Evolutionary conservation across 176 grass and related monocot genomes (phyloP).

Genomic region (Metroxylon sagu): DNA sequence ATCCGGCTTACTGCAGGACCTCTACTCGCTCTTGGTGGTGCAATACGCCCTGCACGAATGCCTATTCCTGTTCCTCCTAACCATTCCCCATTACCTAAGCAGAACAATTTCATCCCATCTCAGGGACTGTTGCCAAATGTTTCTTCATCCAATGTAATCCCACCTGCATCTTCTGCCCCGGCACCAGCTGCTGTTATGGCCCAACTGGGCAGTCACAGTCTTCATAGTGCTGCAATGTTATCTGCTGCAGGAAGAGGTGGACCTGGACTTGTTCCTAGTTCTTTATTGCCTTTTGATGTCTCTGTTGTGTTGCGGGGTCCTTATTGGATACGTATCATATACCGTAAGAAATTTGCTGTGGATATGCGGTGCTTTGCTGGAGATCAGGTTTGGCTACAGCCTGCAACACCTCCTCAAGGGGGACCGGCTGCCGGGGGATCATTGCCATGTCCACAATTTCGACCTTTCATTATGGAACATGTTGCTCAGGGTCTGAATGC

Average conservation of each 20-base stretch:
- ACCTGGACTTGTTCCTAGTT: conserved; percentile 97
- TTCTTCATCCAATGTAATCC: conserved; percentile 50
- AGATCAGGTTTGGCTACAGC: conserved; percentile 99
- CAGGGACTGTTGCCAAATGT: conserved; percentile 43
- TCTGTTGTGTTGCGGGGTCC: conserved; percentile 96
- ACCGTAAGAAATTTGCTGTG: conserved; percentile 98
- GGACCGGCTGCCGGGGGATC: conserved; percentile 87
- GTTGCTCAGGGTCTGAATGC: conserved; percentile 98
- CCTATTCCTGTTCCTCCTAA: conserved; percentile 71
- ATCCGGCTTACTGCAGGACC: conserved; percentile 89
- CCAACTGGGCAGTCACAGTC: conserved; percentile 62
- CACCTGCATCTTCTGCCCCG: conserved; percentile 32
- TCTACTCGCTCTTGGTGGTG: conserved; percentile 92
- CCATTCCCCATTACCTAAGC: conserved; percentile 51
- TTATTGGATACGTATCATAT: conserved; percentile 99
- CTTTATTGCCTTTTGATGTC: conserved; percentile 96
- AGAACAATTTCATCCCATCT: conserved; percentile 25
- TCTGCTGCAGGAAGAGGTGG: conserved; percentile 75
- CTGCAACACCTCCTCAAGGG: conserved; percentile 92
- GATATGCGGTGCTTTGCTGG: conserved; percentile 99
- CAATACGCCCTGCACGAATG: conserved; percentile 96
- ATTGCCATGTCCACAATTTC: conserved; percentile 93
- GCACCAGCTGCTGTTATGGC: conserved; percentile 29
- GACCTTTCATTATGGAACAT: conserved; percentile 99
- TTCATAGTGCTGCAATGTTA: conserved; percentile 74